Evolutionary conservation across 164 flowering plant genomes (phyloP).

Genomic region (Dillenia turbinata): DNA sequence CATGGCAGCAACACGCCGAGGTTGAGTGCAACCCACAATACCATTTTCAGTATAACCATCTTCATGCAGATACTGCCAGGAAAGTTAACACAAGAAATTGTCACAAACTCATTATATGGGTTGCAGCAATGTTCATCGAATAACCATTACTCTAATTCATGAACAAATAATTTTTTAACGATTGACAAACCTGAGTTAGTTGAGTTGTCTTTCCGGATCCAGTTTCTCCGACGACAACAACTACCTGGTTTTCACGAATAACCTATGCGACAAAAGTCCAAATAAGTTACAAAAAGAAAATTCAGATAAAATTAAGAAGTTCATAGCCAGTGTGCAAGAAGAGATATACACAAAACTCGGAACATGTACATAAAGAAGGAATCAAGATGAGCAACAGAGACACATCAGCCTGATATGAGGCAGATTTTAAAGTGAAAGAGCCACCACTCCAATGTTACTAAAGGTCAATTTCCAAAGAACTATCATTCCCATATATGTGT

Average conservation of each 20-base stretch:
- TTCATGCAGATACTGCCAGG: constrained; percentile 82
- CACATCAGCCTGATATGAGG: no score
- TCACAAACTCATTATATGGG: no score
- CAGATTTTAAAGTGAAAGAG: no score
- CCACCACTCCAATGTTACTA: no score
- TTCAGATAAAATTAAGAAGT: no score
- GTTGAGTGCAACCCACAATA: constrained; percentile 94
- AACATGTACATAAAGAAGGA: neutral
- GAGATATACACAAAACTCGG: no score
- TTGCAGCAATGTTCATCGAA: neutral
- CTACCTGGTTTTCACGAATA: constrained; percentile 89
- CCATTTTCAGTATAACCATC: constrained; percentile 83
- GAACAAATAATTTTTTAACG: neutral
- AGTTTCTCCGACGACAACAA: constrained; percentile 96
- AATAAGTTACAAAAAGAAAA: neutral
- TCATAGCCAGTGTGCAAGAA: no score
- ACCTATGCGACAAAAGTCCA: constrained; percentile 36
- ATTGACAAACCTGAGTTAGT: constrained; percentile 70
- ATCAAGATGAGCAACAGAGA: neutral
- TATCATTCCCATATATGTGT: no score
- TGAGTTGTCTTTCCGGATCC: constrained; percentile 99
- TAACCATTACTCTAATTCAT: neutral
- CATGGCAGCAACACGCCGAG: constrained; percentile 99
- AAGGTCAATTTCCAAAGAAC: no score
- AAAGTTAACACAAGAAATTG: constrained; percentile 9